Base-by-base conservation (phyloP, 176 grass and related monocot genomes). In the Microstegium vimineum region DNA sequence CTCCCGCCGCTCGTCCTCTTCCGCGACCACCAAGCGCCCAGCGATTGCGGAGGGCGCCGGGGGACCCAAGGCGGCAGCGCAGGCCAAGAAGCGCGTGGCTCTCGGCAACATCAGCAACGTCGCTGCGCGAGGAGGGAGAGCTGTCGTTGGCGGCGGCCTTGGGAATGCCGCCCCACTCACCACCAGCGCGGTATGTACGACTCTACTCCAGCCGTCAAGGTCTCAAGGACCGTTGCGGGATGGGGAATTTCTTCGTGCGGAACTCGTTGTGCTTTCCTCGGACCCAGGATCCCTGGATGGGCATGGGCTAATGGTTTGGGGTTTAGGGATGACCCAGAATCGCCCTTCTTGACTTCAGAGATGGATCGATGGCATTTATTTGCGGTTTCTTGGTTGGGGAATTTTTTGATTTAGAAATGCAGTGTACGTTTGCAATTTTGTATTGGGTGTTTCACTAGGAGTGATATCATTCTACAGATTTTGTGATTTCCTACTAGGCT, bases 81-180 rank as follows among this genome's bases (percentile, higher is more conserved):
- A 94, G 81, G 89, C 86, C 36, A 98, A 95, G 85, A 98, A 98
- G 87, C 94, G 96, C 85, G 90, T 99, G 2, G 96, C 96, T n/a
- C 93, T 99, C 13, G 82, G 91, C 10, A 93, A 95, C 80, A 89
- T 95, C 74, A 90, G 72, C 82, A 97, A 94, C 80, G 81, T 85
- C 14, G 65, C 71, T 26, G 18, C 79, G 0, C 51, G 32, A 5
- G 86, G 80, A 16, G 76, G 76, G 37, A 47, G 71, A 71, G 74
- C 66, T 23, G 38, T n/a, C 35, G 78, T 59, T 36, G 75, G 51
- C 20, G 51, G 51, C 51, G 5, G 52, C 20, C 52, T 10, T 56
- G 52, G 64, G 37, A 94, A 87, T 54, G 85, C 17, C 36, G 72
- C 27, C 11, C 35, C 82, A 16, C 4, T 47, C 17, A 49, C 87